phyloP scores from a whole-genome alignment of 371 early-diverging fungal species.

The Sporodiniella umbellata region DNA sequence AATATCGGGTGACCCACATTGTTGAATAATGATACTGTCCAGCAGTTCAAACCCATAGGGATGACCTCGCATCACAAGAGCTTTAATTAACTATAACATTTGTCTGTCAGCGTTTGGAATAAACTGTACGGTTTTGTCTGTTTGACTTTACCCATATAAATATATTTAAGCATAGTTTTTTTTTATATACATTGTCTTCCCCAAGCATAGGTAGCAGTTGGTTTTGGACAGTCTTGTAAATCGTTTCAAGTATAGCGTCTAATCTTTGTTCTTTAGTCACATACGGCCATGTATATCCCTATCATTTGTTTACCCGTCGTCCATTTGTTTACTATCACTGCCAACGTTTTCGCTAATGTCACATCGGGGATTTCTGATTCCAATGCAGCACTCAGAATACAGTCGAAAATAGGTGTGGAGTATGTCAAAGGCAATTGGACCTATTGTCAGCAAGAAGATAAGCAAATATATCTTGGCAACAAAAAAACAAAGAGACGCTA shows the following conservation, averaged over 20 bases:
- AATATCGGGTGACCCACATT: conserved; percentile 38
- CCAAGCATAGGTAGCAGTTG: conserved; percentile 6
- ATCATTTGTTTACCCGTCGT: conserved; percentile 28
- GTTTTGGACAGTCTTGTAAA: conserved; percentile 1
- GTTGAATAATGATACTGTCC: conserved; percentile 43
- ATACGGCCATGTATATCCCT: not conserved
- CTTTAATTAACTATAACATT: conserved; percentile 51
- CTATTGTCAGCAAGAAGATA: too few species aligned
- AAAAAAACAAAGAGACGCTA: not conserved
- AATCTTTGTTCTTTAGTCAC: not conserved
- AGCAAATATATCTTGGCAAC: not conserved
- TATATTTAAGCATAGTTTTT: conserved; percentile 4
- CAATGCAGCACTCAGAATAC: not conserved
- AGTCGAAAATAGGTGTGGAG: conserved; percentile 32
- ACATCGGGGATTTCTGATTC: not conserved
- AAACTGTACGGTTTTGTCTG: too few species aligned
- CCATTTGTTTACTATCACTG: conserved; percentile 52
- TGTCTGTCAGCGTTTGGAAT: too few species aligned
- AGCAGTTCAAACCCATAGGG: conserved; percentile 50
- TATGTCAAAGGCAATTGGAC: conserved; percentile 38
- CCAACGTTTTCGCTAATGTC: conserved; percentile 39
- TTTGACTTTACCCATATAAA: conserved; percentile 13
- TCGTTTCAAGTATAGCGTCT: conserved; percentile 15
- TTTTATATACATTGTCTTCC: conserved; percentile 1
- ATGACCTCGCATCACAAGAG: conserved; percentile 53